These are phyloP conservation scores for Cordyceps tenuipes DNA, from an alignment of 2,329 filamentous ascomycete genomes.

Conservation along the genomic window DNA sequence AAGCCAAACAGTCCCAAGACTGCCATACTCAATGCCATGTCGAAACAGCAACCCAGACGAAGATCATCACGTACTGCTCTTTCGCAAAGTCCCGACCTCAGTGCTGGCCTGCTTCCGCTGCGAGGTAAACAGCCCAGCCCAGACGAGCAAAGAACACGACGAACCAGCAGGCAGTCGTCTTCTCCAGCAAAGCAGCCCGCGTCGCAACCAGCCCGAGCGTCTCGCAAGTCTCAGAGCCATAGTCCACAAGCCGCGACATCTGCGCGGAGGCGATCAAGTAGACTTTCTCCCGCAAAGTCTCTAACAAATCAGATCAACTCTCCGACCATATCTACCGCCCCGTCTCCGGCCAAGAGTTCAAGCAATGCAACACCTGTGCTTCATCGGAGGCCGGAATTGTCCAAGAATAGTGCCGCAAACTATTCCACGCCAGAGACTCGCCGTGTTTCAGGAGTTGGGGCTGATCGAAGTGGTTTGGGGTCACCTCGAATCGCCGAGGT, in stretches of 20 bases:
- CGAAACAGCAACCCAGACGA: constrained; percentile 22
- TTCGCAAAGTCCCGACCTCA: constrained; percentile 26
- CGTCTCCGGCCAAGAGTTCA: not conserved
- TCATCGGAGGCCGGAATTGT: not conserved
- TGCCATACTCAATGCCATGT: constrained; percentile 22
- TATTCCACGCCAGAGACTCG: constrained; percentile 29
- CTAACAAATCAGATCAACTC: not conserved
- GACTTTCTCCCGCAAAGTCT: not conserved
- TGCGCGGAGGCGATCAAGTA: not conserved
- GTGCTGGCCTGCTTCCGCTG: constrained; percentile 47
- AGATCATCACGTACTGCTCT: constrained; percentile 17
- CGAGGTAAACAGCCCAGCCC: constrained; percentile 29
- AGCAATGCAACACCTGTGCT: not conserved
- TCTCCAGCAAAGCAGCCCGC: constrained; percentile 19
- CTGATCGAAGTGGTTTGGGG: constrained; percentile 62
- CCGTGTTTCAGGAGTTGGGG: constrained; percentile 58
- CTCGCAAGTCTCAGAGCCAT: not conserved
- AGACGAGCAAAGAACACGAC: constrained; percentile 8
- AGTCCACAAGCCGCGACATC: not conserved
- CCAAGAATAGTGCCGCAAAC: not conserved
- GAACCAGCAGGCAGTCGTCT: constrained; percentile 18
- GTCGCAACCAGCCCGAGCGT: constrained; percentile 25
- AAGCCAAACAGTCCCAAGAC: constrained; percentile 37
- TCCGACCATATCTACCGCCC: not conserved
- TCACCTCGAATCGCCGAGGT: constrained; percentile 66